phyloP scores from a whole-genome alignment of 2,329 filamentous ascomycete species.

The Chaetoscypha palmicola region DNA sequence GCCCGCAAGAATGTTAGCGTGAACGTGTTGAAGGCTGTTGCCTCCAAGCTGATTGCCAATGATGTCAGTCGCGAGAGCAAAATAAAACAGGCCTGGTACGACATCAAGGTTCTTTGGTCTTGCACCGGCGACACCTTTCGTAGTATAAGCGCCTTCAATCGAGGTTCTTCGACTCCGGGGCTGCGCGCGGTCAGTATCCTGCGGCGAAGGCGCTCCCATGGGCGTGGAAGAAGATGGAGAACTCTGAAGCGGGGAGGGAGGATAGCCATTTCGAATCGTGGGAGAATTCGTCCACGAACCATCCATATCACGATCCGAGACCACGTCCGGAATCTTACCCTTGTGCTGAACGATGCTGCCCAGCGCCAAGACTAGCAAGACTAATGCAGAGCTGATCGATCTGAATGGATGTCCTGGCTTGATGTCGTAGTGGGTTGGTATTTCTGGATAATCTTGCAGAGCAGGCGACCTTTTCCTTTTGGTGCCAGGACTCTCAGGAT shows the following conservation, averaged over 20 bases:
- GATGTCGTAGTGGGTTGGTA: constrained; percentile 21
- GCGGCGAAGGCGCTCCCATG: constrained; percentile 45
- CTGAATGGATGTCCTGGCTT: constrained; percentile 49
- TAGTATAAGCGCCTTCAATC: constrained; percentile 33
- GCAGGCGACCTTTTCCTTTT: constrained; percentile 29
- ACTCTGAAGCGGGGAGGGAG: constrained; percentile 47
- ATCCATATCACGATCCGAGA: constrained; percentile 33
- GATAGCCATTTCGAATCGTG: constrained; percentile 41
- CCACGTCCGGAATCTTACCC: constrained; percentile 50
- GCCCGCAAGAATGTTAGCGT: constrained; percentile 76
- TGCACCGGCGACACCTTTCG: constrained; percentile 18
- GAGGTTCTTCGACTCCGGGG: constrained; percentile 42
- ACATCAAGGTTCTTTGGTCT: constrained; percentile 64
- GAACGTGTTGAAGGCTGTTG: constrained; percentile 74
- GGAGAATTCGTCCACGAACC: constrained; percentile 21
- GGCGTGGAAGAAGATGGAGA: constrained; percentile 40
- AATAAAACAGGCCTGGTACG: constrained; percentile 86
- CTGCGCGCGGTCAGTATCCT: constrained; percentile 40
- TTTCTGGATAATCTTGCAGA: constrained; percentile 20
- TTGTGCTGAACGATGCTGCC: constrained; percentile 68
- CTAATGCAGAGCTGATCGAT: constrained; percentile 72
- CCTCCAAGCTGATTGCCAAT: constrained; percentile 76
- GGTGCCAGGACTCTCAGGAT: constrained; percentile 29
- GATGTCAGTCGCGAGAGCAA: constrained; percentile 78
- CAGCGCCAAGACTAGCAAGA: constrained; percentile 76